Evolutionary conservation across 2,329 filamentous ascomycete species (phyloP), one percentile per base, ranked within the genome.

Genomic region (Paraphaeosphaeria sporulosa): DNA sequence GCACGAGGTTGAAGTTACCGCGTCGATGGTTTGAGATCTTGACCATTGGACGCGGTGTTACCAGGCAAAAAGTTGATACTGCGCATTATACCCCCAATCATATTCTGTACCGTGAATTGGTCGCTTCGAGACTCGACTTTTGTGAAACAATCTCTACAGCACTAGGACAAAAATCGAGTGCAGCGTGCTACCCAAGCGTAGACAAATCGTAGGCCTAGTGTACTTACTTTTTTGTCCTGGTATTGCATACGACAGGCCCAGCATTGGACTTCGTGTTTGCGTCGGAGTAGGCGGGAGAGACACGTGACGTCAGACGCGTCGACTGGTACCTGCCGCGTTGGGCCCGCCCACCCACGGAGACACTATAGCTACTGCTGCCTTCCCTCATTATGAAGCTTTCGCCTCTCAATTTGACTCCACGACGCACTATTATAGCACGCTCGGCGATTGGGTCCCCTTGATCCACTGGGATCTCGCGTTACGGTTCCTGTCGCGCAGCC

Each of bases 51-150:
- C 19, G 42, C 42, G 42, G 19, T 12, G 42, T 44, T 21, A 10
- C 21, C 17, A 15, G 44, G 19, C 36, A 19, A 23, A 19, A 38
- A 54, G 57, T 40, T 43, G 44, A 44, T n/a, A 34, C 51, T 7
- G 40, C 30, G 53, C 48, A 57, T 48, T 53, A 59, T 59, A 59
- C 57, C 57, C 57, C 57, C 57, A 59, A 59, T 42, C 43, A 36
- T 19, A 43, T 38, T 21, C 36, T 19, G 25, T 34, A n/a, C 34
- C 47, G 23, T 12, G 23, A 30, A 27, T 4, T 21, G 7, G 5
- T 25, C 4, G 10, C 48, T 36, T 32, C 5, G 17, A 51, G 19
- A 21, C 30, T 8, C 7, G 30, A 9, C 30, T 32, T 32, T 32
- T 32, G 30, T 32, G 30, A 9, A 32, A 32, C 30, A 9, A 32